These are phyloP conservation scores for Cochlearia excelsa DNA, from an alignment of 345 rosid genomes.

Conservation along the genomic window DNA sequence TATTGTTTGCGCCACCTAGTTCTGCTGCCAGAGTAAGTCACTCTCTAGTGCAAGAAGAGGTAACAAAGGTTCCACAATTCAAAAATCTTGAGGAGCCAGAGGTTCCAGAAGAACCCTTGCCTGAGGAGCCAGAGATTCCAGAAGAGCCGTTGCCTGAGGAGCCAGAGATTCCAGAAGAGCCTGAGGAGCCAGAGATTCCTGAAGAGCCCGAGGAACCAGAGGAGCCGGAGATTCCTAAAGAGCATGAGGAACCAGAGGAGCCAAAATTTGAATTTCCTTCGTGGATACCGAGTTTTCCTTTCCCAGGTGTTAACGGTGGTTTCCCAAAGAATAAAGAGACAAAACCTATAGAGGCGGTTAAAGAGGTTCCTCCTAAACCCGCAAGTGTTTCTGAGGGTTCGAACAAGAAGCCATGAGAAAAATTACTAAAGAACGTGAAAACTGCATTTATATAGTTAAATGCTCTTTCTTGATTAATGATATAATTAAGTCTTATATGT, in stretches of 20 bases:
- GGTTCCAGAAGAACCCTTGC: conserved; percentile 10
- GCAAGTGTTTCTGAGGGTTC: conserved; percentile 20
- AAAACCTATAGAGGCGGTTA: conserved; percentile 15
- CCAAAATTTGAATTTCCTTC: conserved; percentile 18
- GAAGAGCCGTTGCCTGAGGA: conserved; percentile 13
- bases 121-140: conserved; percentile 23
- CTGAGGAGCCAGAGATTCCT: conserved; percentile 15
- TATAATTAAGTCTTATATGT: conserved; percentile 7
- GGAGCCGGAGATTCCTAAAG: conserved; percentile 14
- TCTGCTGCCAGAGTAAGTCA: conserved; percentile 27
- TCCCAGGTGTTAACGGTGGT: conserved; percentile 21
- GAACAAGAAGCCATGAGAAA: conserved; percentile 35
- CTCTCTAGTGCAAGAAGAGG: conserved; percentile 23
- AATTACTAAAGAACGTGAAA: conserved; percentile 1
- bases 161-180: conserved; percentile 16
- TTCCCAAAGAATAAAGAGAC: conserved; percentile 8
- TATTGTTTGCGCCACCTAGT: conserved; percentile 17
- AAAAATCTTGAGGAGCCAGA: conserved; percentile 16
- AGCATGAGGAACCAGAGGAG: conserved; percentile 25
- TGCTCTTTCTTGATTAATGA: conserved; percentile 10
- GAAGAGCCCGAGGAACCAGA: conserved; percentile 26
- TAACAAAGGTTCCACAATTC: conserved; percentile 9
- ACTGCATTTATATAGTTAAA: conserved; percentile 1
- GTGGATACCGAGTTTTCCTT: conserved; percentile 36
- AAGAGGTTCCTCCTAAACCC: neutral